Evolutionary conservation across 305 asterid species (phyloP).

Genomic region (Solanum hybrid): DNA sequence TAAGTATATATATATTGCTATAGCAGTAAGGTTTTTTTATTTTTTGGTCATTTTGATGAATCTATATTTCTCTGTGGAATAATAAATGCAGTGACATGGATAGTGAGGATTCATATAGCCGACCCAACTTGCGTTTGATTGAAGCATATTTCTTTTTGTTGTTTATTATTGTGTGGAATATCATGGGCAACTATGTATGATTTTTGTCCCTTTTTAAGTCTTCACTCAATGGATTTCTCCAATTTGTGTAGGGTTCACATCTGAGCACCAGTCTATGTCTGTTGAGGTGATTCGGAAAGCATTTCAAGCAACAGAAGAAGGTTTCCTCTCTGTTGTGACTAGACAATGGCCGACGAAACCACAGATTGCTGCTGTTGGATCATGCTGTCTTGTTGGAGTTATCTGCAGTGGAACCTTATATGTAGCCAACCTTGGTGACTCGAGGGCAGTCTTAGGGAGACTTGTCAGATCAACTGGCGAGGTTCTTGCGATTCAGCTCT

Average conservation of each 20-base stretch:
- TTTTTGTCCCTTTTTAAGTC: background rate
- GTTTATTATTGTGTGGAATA: background rate
- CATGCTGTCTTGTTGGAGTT: conserved; percentile 87
- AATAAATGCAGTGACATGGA: background rate
- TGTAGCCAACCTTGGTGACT: conserved; percentile 81
- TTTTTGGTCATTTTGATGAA: background rate
- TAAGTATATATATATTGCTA: background rate
- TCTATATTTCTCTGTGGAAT: background rate
- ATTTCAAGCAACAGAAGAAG: conserved; percentile 88
- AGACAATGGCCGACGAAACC: conserved; percentile 75
- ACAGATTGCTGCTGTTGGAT: conserved; percentile 91
- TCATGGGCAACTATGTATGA: background rate
- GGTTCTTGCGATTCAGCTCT: conserved; percentile 76
- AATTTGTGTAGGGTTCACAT: conserved; percentile 49
- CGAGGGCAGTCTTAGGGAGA: conserved; percentile 88
- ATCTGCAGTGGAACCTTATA: conserved; percentile 71
- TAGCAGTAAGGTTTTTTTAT: background rate
- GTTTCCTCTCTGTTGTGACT: conserved; percentile 63
- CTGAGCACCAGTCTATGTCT: conserved; percentile 76
- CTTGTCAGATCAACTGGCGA: conserved; percentile 88
- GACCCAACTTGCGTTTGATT: background rate
- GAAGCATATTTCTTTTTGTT: background rate
- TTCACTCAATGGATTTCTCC: background rate
- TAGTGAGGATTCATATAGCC: background rate
- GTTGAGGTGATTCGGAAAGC: conserved; percentile 84